phyloP scores from a whole-genome alignment of 805 yeast species.

The Starmerella khaoyaiensis region DNA sequence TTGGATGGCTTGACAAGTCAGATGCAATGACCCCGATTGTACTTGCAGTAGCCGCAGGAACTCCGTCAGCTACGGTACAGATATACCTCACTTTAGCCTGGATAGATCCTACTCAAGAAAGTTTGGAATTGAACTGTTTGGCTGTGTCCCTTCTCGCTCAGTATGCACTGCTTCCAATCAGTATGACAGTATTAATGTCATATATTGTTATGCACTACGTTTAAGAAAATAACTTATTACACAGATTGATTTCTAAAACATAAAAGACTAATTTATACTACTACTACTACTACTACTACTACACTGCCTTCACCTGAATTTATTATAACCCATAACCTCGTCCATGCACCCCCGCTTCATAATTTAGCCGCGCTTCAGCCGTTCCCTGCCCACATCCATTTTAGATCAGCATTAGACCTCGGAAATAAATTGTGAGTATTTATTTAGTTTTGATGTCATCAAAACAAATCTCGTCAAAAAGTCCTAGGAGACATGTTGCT shows the following conservation, averaged over 20 bases:
- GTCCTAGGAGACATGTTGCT: slow-evolving; percentile 14
- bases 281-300: no score
- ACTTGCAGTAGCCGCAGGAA: slow-evolving; percentile 57
- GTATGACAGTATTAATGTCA: slow-evolving; percentile 63
- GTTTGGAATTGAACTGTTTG: slow-evolving; percentile 62
- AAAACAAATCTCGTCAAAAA: no score
- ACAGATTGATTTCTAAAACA: no score
- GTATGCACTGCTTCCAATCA: slow-evolving; percentile 51
- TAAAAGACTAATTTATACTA: no score
- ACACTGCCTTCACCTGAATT: no score
- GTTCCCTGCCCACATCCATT: no score
- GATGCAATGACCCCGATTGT: slow-evolving; percentile 58
- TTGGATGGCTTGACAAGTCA: slow-evolving; percentile 49
- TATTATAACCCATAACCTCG: no score
- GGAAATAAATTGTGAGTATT: no score
- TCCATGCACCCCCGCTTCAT: no score
- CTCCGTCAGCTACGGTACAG: slow-evolving; percentile 81
- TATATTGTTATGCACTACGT: slow-evolving; percentile 37
- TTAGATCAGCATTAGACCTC: no score
- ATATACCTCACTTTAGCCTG: slow-evolving; percentile 81
- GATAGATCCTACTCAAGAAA: slow-evolving; percentile 33
- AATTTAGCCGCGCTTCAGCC: no score
- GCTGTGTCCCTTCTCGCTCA: slow-evolving; percentile 65
- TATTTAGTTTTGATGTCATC: no score
- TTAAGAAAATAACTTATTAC: neutral